Evolutionary conservation across 164 flowering plant species (phyloP).

Genomic region (Chimonanthus praecox): DNA sequence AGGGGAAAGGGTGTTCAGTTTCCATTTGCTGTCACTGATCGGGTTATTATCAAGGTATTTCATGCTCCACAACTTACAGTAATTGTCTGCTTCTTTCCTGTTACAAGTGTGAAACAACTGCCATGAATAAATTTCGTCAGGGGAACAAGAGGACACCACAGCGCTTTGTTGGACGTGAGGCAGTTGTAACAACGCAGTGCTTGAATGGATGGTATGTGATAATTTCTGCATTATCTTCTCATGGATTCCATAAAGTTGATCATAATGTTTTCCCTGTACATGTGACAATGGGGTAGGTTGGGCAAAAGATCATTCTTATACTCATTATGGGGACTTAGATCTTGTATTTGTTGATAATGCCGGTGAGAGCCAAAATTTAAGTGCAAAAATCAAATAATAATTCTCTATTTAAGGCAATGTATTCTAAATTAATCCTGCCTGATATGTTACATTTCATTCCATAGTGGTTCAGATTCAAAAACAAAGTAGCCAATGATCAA

Average conservation of each 20-base stretch:
- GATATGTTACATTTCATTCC: too few relatives aligned
- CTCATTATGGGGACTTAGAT: too few relatives aligned
- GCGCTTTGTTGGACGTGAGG: conserved; percentile 94
- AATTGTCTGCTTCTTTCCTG: neutral
- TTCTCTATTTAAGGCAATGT: too few relatives aligned
- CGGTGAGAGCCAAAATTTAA: too few relatives aligned
- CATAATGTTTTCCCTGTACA: neutral
- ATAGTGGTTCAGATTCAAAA: too few relatives aligned
- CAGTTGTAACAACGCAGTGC: conserved; percentile 92
- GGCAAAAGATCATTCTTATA: too few relatives aligned
- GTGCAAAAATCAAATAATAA: too few relatives aligned
- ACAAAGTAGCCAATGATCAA: too few relatives aligned
- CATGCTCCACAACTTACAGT: neutral
- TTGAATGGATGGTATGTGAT: conserved; percentile 85
- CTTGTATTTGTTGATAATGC: too few relatives aligned
- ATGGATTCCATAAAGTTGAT: neutral
- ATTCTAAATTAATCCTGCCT: too few relatives aligned
- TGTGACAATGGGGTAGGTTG: too few relatives aligned
- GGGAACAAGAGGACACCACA: conserved; percentile 95
- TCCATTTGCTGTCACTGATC: conserved; percentile 81
- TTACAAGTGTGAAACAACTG: conserved; percentile 1
- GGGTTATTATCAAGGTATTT: conserved; percentile 80
- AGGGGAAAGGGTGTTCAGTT: conserved; percentile 85
- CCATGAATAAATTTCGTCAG: conserved; percentile 28
- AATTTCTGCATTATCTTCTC: neutral